Base-by-base conservation (phyloP, 495 filamentous ascomycete species). In the Penicillium alfredii region DNA sequence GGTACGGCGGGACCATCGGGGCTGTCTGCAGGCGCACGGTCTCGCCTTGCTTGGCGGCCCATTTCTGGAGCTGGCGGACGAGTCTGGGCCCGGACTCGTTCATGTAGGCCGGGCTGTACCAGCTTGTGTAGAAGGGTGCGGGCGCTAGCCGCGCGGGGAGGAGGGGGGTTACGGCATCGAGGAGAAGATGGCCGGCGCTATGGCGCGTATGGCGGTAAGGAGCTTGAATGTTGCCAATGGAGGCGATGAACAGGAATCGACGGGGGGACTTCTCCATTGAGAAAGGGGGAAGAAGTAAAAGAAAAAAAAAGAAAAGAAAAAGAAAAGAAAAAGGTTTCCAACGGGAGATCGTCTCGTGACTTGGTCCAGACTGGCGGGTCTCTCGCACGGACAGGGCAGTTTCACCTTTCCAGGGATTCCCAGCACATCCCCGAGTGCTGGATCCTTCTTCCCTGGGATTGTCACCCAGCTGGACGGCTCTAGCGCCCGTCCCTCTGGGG, bases 181-280 rank as follows among this genome's bases (percentile, higher is more conserved):
- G 76, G 12, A 85, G 73, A 33, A 73, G 62, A 63, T 93, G 84
- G 34, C 86, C 88, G 21, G 86, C 81, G 38, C 76, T 84, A 62
- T 94, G 88, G 8, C 83, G 80, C n/a, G 83, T 89, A 32, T 73
- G 63, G 35, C 65, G 68, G 58, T 86, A 84, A 18, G 71, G 63
- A n/a, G n/a, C n/a, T 10, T 67, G 53, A 23, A 62, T 78, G 48
- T 88, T 88, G 38, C 84, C 84, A 40, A 88, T 73, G 18, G 82
- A 84, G 63, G 77, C 81, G 43, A 88, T 72, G 53, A 85, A 73
- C 40, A 82, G 59, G 28, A 68, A 64, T 42, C 69, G 62, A 21
- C 45, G 49, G 7, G 56, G 58, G 15, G 51, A 21, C 5, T 26
- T 8, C 6, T 15, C 3, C 2, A 17, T n/a, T 5, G 14, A 4